Conservation (phyloP, 2,329 filamentous ascomycete species). For the Talaromyces islandicus region DNA sequence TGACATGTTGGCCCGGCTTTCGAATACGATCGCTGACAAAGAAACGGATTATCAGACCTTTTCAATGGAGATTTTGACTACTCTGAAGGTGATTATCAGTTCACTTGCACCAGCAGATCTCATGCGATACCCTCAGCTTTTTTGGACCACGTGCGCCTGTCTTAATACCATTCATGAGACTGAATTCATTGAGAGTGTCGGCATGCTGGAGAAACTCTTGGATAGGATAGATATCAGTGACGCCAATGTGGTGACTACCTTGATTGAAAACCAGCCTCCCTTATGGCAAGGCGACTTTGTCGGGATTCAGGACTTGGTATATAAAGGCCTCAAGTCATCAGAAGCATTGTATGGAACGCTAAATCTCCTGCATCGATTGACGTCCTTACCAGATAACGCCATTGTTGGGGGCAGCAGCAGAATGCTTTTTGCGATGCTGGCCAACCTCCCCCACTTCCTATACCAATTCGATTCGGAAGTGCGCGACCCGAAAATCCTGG, state of each 20-base stretch:
- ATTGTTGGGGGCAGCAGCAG: constrained; percentile 78
- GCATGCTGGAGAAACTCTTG: constrained; percentile 84
- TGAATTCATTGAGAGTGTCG: constrained; percentile 85
- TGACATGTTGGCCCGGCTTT: constrained; percentile 91
- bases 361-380: constrained; percentile 69
- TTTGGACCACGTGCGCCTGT: constrained; percentile 97
- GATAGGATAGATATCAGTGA: constrained; percentile 76
- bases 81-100: constrained; percentile 81
- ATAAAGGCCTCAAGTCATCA: constrained; percentile 88
- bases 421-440: constrained; percentile 77
- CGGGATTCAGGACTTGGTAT: constrained; percentile 76
- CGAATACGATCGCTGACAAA: constrained; percentile 94
- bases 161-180: constrained; percentile 94
- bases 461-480: constrained; percentile 65
- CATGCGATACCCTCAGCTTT: constrained; percentile 85
- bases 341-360: constrained; percentile 73
- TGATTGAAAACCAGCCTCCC: constrained; percentile 72
- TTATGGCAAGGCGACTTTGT: constrained; percentile 88
- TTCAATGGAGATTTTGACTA: constrained; percentile 95
- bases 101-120: constrained; percentile 75
- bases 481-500: constrained; percentile 51
- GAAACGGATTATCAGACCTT: constrained; percentile 93
- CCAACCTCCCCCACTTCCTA: constrained; percentile 84
- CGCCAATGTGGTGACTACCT: constrained; percentile 59
- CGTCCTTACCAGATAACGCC: constrained; percentile 69